Base-by-base conservation (phyloP, 1,284 basidiomycete genomes). In the Fereydounia khargensis region DNA sequence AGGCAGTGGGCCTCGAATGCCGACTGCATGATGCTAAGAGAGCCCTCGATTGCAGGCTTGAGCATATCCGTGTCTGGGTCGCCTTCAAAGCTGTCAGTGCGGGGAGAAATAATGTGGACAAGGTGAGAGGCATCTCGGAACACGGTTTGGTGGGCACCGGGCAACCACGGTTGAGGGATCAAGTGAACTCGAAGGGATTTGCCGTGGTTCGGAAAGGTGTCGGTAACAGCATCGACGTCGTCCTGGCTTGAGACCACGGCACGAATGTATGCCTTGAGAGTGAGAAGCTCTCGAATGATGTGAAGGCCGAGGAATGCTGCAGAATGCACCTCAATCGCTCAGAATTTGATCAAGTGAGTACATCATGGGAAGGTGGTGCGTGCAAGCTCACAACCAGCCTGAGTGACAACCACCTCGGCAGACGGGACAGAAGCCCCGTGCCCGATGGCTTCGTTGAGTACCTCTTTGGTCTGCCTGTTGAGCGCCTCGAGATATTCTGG, bases 251-350 rank as follows among this genome's bases (percentile, higher is more conserved):
- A 3, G 22, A 36, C 35, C 20, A 36, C 35, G 6, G 35, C 35
- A 14, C 35, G 19, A 5, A 36, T 22, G 20, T 24, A 14, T 3
- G 20, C 19, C 22, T 24, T 21, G 20, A 36, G 35, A 13, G n/a
- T 21, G 5, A 24, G 19, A 4, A 36, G 35, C 35, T 36, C 20
- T 4, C 35, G 35, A 18, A 36, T n/a, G 20, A 36, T n/a, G 20
- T 36, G 35, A 13, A 36, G 35, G 11, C 35, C 35, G 5, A 22
- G 35, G n/a, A 36, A 36, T 5, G 35, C 35, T 36, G 19, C 18
- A 8, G 8, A 7, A 16, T 14, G n/a, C n/a, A n/a, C n/a, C n/a
- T n/a, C n/a, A n/a, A n/a, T n/a, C n/a, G n/a, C n/a, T n/a, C n/a
- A n/a, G n/a, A n/a, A n/a, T n/a, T n/a, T n/a, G n/a, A n/a, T n/a